Percentiles rank a stretch among this genome's conserved stretches.
These are phyloP conservation scores for Psidium friedrichsthalianum DNA, from an alignment of 345 rosid species.

Conservation along the genomic window DNA sequence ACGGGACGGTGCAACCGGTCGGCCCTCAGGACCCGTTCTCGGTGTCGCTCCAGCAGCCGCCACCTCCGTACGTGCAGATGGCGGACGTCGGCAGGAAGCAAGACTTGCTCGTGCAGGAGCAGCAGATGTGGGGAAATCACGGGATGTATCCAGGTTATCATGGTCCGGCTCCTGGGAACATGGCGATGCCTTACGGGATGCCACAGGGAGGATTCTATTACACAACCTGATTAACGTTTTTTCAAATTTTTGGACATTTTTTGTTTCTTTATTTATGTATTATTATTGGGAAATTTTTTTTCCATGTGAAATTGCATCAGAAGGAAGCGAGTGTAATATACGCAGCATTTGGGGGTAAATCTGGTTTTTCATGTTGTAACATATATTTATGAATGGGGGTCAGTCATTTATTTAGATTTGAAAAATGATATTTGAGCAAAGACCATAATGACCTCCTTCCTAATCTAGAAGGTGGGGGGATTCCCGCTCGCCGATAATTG, in stretches of 20 bases:
- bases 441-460: too few species aligned
- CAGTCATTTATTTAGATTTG: not conserved
- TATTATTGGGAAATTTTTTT: accelerated
- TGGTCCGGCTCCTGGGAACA: constrained; percentile 13
- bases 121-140: constrained; percentile 46
- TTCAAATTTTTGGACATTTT: not conserved
- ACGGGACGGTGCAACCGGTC: constrained; percentile 31
- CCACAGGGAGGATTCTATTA: not conserved
- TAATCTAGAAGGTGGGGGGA: too few species aligned
- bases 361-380: not conserved
- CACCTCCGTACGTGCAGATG: constrained; percentile 59
- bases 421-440: too few species aligned
- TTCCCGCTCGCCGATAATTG: too few species aligned
- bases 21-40: constrained; percentile 38
- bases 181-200: constrained; percentile 32
- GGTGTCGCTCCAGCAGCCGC: constrained; percentile 32
- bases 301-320: not conserved
- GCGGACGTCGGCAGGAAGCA: constrained; percentile 67
- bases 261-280: not conserved
- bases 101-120: constrained; percentile 46
- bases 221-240: not conserved
- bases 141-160: constrained; percentile 31
- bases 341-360: not conserved
- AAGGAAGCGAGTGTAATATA: not conserved
- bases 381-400: not conserved